Percentiles rank a stretch among this genome's conserved stretches.
These are phyloP conservation scores for Plasmopara halstedii DNA, from an alignment of 352 stramenopile species.

Conservation along the genomic window DNA sequence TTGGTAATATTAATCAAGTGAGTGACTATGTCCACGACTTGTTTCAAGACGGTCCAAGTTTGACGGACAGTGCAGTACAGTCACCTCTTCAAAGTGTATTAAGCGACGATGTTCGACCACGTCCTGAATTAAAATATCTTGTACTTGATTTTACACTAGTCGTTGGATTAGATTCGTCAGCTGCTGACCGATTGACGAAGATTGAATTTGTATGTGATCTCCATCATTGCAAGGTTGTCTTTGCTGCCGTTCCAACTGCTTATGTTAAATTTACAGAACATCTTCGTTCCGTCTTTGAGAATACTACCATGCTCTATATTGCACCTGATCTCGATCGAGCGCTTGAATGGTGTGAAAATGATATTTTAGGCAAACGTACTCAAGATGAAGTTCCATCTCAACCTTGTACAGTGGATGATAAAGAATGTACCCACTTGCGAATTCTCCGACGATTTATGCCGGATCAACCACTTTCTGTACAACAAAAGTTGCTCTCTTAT, in stretches of 20 bases:
- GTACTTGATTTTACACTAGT: constrained; percentile 92
- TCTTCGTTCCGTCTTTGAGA: constrained; percentile 42
- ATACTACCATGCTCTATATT: constrained; percentile 44
- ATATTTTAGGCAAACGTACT: constrained; percentile 40
- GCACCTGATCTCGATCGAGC: constrained; percentile 53
- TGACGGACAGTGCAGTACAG: constrained; percentile 1
- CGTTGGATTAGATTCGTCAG: constrained; percentile 85
- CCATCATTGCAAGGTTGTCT: constrained; percentile 58
- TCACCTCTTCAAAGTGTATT: constrained; percentile 14
- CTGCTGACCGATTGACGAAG: constrained; percentile 66
- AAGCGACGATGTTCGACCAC: constrained; percentile 12
- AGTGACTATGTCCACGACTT: constrained; percentile 81
- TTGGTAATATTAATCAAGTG: constrained; percentile 87
- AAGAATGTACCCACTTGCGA: constrained; percentile 45
- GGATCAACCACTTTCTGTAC: constrained; percentile 47
- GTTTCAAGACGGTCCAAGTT: constrained; percentile 29
- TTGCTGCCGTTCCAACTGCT: constrained; percentile 50
- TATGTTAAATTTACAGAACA: constrained; percentile 61
- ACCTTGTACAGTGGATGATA: constrained; percentile 26
- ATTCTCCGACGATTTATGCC: constrained; percentile 63
- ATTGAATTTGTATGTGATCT: constrained; percentile 72
- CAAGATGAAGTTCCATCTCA: constrained; percentile 7
- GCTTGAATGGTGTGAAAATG: constrained; percentile 67
- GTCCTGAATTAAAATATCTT: constrained; percentile 38
- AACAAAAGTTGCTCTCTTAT: constrained; percentile 65